Conservation (phyloP, 2,329 filamentous ascomycete species). For the Pseudocercospora fuligena region DNA sequence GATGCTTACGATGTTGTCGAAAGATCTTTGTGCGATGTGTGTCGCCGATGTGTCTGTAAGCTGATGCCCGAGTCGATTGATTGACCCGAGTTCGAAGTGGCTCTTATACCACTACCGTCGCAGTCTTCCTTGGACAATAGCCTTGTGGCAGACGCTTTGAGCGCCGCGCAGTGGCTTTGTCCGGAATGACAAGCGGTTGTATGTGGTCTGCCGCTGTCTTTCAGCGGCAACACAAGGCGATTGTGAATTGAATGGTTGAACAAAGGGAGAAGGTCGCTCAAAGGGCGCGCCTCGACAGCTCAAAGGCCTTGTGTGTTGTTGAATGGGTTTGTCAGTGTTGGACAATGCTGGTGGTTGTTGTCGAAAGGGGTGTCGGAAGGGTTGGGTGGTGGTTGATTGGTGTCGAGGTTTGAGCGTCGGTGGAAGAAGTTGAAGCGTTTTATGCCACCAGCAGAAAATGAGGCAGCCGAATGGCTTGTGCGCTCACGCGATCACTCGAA, state of each 20-base stretch:
- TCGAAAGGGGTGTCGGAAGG: not conserved
- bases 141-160: slow-evolving; percentile 17
- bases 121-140: slow-evolving; percentile 19
- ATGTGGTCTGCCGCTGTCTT: slow-evolving; percentile 14
- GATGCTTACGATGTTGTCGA: not conserved
- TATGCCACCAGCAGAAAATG: not conserved
- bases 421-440: slow-evolving; percentile 2
- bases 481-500: not conserved
- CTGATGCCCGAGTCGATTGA: not conserved
- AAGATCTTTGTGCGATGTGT: not conserved
- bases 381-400: not conserved
- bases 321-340: not conserved
- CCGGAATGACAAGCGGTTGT: slow-evolving; percentile 15
- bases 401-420: not conserved
- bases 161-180: slow-evolving; percentile 19
- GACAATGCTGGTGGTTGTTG: not conserved
- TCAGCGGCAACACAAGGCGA: slow-evolving; percentile 16
- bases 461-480: not conserved
- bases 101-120: slow-evolving; percentile 1
- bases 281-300: not conserved
- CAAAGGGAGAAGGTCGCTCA: not conserved
- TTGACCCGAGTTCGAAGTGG: not conserved
- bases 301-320: not conserved
- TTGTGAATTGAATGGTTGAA: not conserved
- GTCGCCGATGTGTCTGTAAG: not conserved